phyloP scores from a whole-genome alignment of 805 yeast genomes.

The Candida xiaguanensis region DNA sequence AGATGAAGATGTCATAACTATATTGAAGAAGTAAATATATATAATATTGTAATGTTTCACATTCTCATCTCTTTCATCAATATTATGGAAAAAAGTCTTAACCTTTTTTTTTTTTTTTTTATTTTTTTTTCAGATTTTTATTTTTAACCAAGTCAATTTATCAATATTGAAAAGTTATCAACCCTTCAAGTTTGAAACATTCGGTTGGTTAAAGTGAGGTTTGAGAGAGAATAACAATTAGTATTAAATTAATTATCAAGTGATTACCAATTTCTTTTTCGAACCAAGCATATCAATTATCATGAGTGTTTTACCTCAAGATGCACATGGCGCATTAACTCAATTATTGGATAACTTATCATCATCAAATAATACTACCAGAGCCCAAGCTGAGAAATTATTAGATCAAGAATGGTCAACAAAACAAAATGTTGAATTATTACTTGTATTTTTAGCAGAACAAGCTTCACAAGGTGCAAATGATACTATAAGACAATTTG shows the following conservation, averaged over 20 bases:
- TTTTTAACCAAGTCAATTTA: not conserved
- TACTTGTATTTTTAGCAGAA: constrained; percentile 76
- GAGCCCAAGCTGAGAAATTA: constrained; percentile 74
- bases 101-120: not conserved
- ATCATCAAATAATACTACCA: constrained; percentile 70
- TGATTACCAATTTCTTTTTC: not conserved
- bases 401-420: constrained; percentile 76
- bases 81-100: no score
- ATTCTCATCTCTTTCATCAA: not conserved
- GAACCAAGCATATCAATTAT: not conserved
- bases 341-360: constrained; percentile 59
- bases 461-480: constrained; percentile 65
- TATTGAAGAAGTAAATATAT: constrained; percentile 74
- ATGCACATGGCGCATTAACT: constrained; percentile 50
- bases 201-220: not conserved
- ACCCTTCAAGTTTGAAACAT: not conserved
- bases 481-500: constrained; percentile 60
- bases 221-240: not conserved
- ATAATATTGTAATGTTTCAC: not conserved
- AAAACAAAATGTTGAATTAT: constrained; percentile 59
- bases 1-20: constrained; percentile 97
- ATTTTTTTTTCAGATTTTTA: not conserved
- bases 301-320: constrained; percentile 55
- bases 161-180: not conserved
- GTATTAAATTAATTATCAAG: not conserved